A percentile compares a stretch with the other conserved stretches of the same genome.
These are phyloP conservation scores for Phlyctochytrium arcticum DNA, from an alignment of 192 early-diverging fungal species.

Conservation along the genomic window DNA sequence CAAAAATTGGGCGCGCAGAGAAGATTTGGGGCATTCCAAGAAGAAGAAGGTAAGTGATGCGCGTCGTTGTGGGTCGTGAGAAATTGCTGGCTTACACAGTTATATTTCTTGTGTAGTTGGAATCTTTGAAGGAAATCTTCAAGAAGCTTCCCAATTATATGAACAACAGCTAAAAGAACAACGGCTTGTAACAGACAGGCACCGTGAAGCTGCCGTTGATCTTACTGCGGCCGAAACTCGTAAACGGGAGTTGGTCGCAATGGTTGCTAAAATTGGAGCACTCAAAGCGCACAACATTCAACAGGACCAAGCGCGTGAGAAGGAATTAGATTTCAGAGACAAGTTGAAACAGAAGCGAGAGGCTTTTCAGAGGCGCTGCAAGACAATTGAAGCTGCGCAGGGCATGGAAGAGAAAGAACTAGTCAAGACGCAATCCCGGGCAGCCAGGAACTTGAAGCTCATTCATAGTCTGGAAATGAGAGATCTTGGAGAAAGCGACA, in stretches of 20 bases:
- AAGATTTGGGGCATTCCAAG: background rate
- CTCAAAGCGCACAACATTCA: slow-evolving; percentile 10
- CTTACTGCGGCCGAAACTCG: slow-evolving; percentile 8
- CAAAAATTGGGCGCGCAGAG: slow-evolving; percentile 13
- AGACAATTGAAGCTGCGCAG: slow-evolving; percentile 11
- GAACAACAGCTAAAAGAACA: slow-evolving; percentile 17
- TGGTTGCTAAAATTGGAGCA: slow-evolving; percentile 7
- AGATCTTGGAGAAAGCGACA: slow-evolving; percentile 1
- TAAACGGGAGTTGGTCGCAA: slow-evolving; percentile 9
- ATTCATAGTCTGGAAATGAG: slow-evolving; percentile 23
- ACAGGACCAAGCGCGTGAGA: slow-evolving; percentile 19
- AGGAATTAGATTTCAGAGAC: slow-evolving; percentile 16
- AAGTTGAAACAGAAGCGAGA: slow-evolving; percentile 20
- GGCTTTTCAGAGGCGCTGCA: slow-evolving; percentile 8
- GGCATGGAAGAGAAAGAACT: slow-evolving; percentile 9
- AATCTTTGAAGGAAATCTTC: slow-evolving; percentile 18
- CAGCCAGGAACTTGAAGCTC: slow-evolving; percentile 7
- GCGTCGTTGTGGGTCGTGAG: background rate
- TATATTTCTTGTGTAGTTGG: background rate
- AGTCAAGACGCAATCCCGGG: background rate
- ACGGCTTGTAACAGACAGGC: slow-evolving; percentile 5
- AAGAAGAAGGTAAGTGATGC: slow-evolving; percentile 14
- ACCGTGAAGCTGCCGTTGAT: slow-evolving; percentile 12
- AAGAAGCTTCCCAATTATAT: slow-evolving; percentile 19
- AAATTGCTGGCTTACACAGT: background rate